Conservation (phyloP, 768 basidiomycete genomes). For the Boletus speciosus region DNA sequence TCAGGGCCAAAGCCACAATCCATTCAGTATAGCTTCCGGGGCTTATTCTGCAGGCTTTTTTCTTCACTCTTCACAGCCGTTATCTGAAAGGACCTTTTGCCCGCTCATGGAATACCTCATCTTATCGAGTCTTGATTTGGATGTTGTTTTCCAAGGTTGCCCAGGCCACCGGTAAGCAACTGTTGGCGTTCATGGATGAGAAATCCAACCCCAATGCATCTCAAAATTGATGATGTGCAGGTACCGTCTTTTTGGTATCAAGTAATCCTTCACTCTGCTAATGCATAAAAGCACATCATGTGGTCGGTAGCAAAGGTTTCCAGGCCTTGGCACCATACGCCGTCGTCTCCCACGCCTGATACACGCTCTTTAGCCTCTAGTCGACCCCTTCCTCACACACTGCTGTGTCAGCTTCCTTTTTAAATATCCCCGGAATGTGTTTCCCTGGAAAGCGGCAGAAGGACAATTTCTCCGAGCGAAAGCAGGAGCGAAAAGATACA, state of each 20-base stretch:
- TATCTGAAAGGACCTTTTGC: not conserved
- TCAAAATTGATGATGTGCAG: not conserved
- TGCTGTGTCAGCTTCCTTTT: not conserved
- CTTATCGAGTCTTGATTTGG: slow-evolving; percentile 3
- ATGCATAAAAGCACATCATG: slow-evolving; percentile 17
- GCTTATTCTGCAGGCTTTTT: no score
- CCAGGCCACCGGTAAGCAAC: not conserved
- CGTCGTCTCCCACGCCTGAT: slow-evolving; percentile 30
- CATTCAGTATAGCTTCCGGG: not conserved
- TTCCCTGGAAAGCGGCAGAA: slow-evolving; percentile 38
- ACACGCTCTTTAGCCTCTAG: slow-evolving; percentile 2
- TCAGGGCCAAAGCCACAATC: not conserved
- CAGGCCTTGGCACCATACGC: slow-evolving; percentile 9
- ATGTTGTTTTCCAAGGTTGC: not conserved
- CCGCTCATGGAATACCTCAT: not conserved
- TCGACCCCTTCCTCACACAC: slow-evolving; percentile 6
- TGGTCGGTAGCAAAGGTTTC: slow-evolving; percentile 6
- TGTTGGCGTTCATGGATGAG: slow-evolving; percentile 7
- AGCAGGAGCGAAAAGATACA: slow-evolving; percentile 11
- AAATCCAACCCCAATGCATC: not conserved
- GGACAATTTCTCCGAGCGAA: slow-evolving; percentile 31
- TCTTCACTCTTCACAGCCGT: not conserved
- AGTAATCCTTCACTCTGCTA: not conserved
- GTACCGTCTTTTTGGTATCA: slow-evolving; percentile 3
- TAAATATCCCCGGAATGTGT: slow-evolving; percentile 30